Base-by-base conservation (phyloP, 2,329 filamentous ascomycete genomes). In the Dothiorella sarmentorum region DNA sequence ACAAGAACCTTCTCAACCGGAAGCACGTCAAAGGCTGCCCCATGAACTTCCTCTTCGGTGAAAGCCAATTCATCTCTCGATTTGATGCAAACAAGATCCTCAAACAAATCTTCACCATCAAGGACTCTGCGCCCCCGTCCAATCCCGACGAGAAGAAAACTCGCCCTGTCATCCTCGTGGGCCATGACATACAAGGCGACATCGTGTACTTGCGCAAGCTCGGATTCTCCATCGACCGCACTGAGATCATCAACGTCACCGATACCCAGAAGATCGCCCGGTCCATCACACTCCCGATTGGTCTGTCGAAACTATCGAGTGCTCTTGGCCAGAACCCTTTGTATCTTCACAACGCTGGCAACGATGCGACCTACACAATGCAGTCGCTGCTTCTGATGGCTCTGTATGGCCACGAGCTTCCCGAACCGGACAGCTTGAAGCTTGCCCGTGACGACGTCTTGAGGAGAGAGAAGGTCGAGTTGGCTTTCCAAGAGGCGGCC, bases 291-390 rank as follows among this genome's bases (percentile, higher is more conserved):
- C 66, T 22, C 3, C 70, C 78, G 3, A 79, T 80, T 13, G 81
- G 80, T 1, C 80, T 97, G 2, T 75, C 75, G 0, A 75, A 66
- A 4, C 78, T 95, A 11, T 80, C 96, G 20, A 66, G 71, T 4
- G 80, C 86, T 4, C 76, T 96, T 26, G 82, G 81, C 2, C 82
- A 95, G 7, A 65, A 74, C 0, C 82, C 78, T 40, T 82, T 77
- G 71, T 79, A 88, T 64, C 77, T 93, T n/a, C 91, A 96, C 72
- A 96, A 96, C 67, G 91, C 87, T 0, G 83, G 91, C 1, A 96
- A 96, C 63, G 91, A 96, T 69, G 91, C 91, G 0, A 81, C 85
- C 1, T 94, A 88, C 69, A 93, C 90, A 0, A 74, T 96, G 62
- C 85, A 87, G 62, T 87, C 85, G 7, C 82, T 94, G 78, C 71